Evolutionary conservation across 164 flowering plant genomes (phyloP), one percentile per base, ranked within the genome.

Genomic region (Annona cherimola): DNA sequence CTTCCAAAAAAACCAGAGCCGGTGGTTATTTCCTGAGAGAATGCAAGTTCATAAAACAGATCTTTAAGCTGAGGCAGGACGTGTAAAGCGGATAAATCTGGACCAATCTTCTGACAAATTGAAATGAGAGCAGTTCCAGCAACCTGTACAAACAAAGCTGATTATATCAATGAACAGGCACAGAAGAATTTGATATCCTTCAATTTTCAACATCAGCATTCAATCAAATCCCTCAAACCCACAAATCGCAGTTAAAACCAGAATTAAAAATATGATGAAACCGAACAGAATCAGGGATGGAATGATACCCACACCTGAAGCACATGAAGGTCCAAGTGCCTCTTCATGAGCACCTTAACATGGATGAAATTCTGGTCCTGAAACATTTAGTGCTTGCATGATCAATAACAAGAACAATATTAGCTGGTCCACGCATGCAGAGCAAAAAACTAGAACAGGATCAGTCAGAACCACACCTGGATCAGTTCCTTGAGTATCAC

Each of bases 31-130:
- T 85, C 88, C 74, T 83, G 90, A 78, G 98, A 88, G 81, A 93
- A 96, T 61, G 93, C 98, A 69, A 96, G 87, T 78, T 91, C 97
- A 81, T 90, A 91, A 77, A 96, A 96, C 45, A 96, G 83, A 77
- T 86, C 96, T 77, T 86, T 93, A 12, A 96, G 87, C 75, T 87
- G 89, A 65, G 99, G 97, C 42, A 96, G 81, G 74, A 90, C 85
- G 79, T 91, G 91, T 75, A 81, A 76, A 70, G 91, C 87, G 39
- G 96, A 86, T 72, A 81, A 80, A 68, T 96, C 96, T 69, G 94
- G 86, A 75, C 99, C 99, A 80, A 96, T 90, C 61, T 79, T 83
- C 80, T 84, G 88, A 82, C 98, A 93, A 77, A 88, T 71, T 68
- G 89, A 76, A 74, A 93, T 73, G 18, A 95, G 88, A 50, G 92